Evolutionary conservation across 306 rosid species (phyloP).

Genomic region (Malus domestica): DNA sequence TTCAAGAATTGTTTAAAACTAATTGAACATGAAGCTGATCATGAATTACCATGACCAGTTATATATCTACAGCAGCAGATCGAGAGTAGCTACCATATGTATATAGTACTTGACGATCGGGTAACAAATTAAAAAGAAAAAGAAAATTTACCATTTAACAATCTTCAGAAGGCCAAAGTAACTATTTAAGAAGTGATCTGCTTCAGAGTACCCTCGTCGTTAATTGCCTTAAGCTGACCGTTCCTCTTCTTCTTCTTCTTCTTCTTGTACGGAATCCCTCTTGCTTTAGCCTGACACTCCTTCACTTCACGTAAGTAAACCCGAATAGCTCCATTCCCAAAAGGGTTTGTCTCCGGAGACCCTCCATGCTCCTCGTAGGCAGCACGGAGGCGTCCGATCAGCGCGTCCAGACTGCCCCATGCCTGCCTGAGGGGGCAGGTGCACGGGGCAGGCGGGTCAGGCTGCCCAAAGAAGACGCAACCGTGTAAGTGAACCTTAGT

Average conservation of each 20-base stretch:
- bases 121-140: neutral
- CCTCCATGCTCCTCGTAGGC: slow-evolving; percentile 91
- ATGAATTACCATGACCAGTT: neutral
- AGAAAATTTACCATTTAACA: slow-evolving; percentile 37
- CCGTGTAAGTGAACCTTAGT: slow-evolving; percentile 83
- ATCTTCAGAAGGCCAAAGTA: slow-evolving; percentile 29
- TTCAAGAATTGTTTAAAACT: neutral
- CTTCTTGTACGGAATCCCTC: slow-evolving; percentile 83
- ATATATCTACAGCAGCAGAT: neutral
- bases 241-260: slow-evolving; percentile 78
- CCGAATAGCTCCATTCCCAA: slow-evolving; percentile 74
- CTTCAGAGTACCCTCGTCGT: slow-evolving; percentile 38
- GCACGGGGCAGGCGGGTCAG: slow-evolving; percentile 91
- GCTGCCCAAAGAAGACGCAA: slow-evolving; percentile 81
- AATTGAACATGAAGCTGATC: neutral
- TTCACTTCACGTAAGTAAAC: slow-evolving; percentile 78
- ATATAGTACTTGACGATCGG: neutral
- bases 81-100: neutral
- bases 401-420: slow-evolving; percentile 92
- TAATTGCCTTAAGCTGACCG: slow-evolving; percentile 33
- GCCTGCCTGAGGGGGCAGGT: slow-evolving; percentile 84
- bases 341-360: slow-evolving; percentile 65
- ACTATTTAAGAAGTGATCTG: slow-evolving; percentile 29
- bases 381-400: slow-evolving; percentile 79
- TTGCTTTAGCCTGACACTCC: slow-evolving; percentile 75